Percentiles rank a stretch among this genome's conserved stretches.
Evolutionary conservation across 163 green algal species (phyloP).

Genomic region (Chlorella variabilis): DNA sequence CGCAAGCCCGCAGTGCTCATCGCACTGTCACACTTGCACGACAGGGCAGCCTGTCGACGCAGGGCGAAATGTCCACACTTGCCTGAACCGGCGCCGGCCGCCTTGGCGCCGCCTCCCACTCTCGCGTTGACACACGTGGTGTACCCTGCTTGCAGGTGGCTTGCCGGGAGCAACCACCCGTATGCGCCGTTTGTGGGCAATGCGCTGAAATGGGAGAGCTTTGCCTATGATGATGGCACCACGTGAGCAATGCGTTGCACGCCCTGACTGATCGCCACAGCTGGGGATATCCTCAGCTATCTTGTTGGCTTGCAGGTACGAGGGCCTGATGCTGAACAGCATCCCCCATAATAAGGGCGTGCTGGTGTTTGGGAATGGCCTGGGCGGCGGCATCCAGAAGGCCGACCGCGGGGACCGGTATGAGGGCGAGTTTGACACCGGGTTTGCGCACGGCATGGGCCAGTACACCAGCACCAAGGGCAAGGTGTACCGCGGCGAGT

Average conservation of each 20-base stretch:
- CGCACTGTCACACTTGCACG: too few species aligned
- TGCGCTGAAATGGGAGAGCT: conserved; percentile 87
- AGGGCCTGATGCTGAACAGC: conserved; percentile 83
- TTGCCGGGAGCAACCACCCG: conserved; percentile 80
- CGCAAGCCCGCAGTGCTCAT: too few species aligned
- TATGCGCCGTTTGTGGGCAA: conserved; percentile 90
- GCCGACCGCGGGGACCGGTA: conserved; percentile 78
- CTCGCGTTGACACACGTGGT: too few species aligned
- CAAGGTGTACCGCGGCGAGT: conserved; percentile 89
- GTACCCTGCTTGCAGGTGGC: conserved; percentile 73
- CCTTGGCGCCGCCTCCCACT: too few species aligned
- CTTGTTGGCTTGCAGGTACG: conserved; percentile 90
- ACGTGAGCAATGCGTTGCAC: conserved; percentile 70
- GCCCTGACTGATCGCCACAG: background rate
- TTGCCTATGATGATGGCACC: conserved; percentile 91
- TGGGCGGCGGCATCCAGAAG: conserved; percentile 80
- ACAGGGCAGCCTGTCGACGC: too few species aligned
- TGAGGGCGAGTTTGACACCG: conserved; percentile 89
- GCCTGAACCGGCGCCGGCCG: too few species aligned
- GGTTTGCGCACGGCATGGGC: conserved; percentile 88
- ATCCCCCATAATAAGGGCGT: conserved; percentile 87
- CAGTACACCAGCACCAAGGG: conserved; percentile 73
- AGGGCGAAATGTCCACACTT: too few species aligned
- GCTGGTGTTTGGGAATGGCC: conserved; percentile 85
- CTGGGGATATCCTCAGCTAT: too few species aligned